Evolutionary conservation across 2,329 filamentous ascomycete genomes (phyloP), one percentile per base, ranked within the genome.

Genomic region (Nemania serpens): DNA sequence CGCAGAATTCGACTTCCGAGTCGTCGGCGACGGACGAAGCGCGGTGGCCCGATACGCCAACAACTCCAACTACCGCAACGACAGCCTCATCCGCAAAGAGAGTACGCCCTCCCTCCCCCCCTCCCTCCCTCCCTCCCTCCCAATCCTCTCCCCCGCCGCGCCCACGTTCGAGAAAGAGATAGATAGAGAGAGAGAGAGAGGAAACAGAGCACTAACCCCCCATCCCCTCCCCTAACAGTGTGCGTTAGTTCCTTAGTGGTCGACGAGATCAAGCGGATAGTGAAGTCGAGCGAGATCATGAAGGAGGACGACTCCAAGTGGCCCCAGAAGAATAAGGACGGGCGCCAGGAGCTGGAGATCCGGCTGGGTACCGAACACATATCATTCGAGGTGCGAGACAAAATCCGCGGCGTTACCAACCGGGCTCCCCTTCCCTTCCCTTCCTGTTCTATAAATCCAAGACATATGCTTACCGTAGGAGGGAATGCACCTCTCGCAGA

Each of bases 281-380:
- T 99, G 78, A 97, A 95, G 79, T 87, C 93, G 37, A 97, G 93
- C 78, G 95, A 99, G 76, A 97, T 99, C 71, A 88, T 96, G 82
- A 98, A 98, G 81, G 95, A 99, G 87, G 95, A 99, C 74, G 95
- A 99, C 76, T 91, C 88, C 25, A 97, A 97, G 76, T 99, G 95
- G 95, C 95, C 95, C 0, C 92, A 96, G 77, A 99, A 98, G 85
- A 99, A 99, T 81, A 98, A 98, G 79, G 95, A 99, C 71, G 95
- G 95, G 37, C 87, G 94, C 66, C 95, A 99, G 75, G 95, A 99
- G 79, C 83, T 99, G 49, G 95, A 99, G 77, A 97, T 99, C 61
- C 86, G 93, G 50, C 76, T 99, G 58, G 95, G 94, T 43, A 95
- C 90, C 71, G 95, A 99, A 66, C 94, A 98, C 76, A 98, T 99